These are phyloP conservation scores for Starmerella floricola DNA, from an alignment of 805 yeast species.

Conservation along the genomic window DNA sequence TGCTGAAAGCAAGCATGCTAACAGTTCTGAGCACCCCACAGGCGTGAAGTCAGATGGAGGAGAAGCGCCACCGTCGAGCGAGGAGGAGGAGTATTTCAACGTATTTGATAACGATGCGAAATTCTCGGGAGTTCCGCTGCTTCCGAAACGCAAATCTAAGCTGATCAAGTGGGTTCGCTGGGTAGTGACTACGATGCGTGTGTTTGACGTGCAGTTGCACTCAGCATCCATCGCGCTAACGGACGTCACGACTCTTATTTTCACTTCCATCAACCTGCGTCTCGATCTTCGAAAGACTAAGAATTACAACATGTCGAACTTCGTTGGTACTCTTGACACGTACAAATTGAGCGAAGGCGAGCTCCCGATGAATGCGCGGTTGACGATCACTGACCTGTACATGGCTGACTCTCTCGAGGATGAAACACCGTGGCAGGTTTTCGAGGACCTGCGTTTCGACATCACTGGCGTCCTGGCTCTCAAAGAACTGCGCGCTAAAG, in stretches of 20 bases:
- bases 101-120: not conserved
- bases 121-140: conserved; percentile 14
- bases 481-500: conserved; percentile 26
- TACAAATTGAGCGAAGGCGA: conserved; percentile 24
- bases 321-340: conserved; percentile 30
- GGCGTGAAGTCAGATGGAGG: too few relatives aligned
- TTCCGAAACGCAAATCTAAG: conserved; percentile 11
- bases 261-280: conserved; percentile 24
- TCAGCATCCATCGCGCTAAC: conserved; percentile 23
- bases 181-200: conserved; percentile 21
- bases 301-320: conserved; percentile 20
- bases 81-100: not conserved
- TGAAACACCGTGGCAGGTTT: conserved; percentile 26
- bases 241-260: conserved; percentile 23
- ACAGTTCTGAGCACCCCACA: not conserved
- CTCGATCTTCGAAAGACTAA: conserved; percentile 26
- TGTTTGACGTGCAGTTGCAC: conserved; percentile 23
- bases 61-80: too few relatives aligned
- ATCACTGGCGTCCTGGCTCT: conserved; percentile 27
- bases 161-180: conserved; percentile 16
- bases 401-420: conserved; percentile 24
- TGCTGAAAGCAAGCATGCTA: conserved; percentile 7
- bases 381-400: conserved; percentile 25
- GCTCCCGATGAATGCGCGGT: conserved; percentile 23
- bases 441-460: conserved; percentile 26